These are phyloP conservation scores for Salix udensis DNA, from an alignment of 345 rosid species.

Conservation along the genomic window DNA sequence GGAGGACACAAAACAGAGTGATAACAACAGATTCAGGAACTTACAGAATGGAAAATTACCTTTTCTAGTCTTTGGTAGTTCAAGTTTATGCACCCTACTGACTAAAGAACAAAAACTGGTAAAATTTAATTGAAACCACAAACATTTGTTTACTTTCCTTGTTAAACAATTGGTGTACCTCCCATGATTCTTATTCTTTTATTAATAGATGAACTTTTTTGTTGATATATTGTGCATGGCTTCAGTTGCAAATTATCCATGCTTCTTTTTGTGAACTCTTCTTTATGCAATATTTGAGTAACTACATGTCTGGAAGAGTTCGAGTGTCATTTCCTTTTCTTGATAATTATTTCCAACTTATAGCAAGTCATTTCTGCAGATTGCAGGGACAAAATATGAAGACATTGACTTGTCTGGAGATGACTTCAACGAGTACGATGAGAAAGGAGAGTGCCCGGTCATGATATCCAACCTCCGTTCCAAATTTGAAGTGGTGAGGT, in stretches of 20 bases:
- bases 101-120: too few species aligned
- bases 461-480: slow-evolving; percentile 77
- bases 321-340: neutral
- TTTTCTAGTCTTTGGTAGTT: too few species aligned
- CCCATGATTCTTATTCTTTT: too few species aligned
- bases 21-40: neutral
- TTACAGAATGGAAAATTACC: too few species aligned
- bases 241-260: too few species aligned
- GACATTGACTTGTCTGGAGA: slow-evolving; percentile 69
- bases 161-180: too few species aligned
- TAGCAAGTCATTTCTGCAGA: slow-evolving; percentile 27
- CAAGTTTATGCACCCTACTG: too few species aligned
- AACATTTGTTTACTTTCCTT: too few species aligned
- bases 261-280: neutral
- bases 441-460: slow-evolving; percentile 78
- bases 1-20: neutral
- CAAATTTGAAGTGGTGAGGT: slow-evolving; percentile 62
- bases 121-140: too few species aligned
- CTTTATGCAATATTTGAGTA: neutral
- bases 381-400: slow-evolving; percentile 61
- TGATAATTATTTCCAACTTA: slow-evolving; percentile 5
- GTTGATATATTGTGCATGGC: too few species aligned
- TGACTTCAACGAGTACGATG: slow-evolving; percentile 72
- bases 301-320: neutral
- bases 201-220: too few species aligned